A percentile compares a stretch with the other conserved stretches of the same genome.
These are phyloP conservation scores for Phytophthora pini DNA, from an alignment of 352 stramenopile genomes.

Conservation along the genomic window DNA sequence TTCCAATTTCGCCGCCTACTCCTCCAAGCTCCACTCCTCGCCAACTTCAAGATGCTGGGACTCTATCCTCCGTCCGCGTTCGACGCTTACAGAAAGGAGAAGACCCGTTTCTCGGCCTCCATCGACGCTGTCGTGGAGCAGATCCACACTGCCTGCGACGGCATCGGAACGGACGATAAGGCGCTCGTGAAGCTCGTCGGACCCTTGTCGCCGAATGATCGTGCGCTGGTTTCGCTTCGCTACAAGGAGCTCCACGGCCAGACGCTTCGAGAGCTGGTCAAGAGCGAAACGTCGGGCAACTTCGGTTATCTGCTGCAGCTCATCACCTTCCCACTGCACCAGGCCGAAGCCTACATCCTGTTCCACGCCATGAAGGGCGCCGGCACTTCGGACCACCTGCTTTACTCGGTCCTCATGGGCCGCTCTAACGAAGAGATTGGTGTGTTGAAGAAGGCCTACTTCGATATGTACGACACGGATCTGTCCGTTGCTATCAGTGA, in stretches of 20 bases:
- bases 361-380: conserved; percentile 65
- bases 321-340: conserved; percentile 54
- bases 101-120: conserved; percentile 46
- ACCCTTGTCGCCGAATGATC: conserved; percentile 50
- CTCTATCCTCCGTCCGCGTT: conserved; percentile 68
- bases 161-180: conserved; percentile 73
- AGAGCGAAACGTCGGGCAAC: conserved; percentile 69
- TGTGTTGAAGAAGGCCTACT: conserved; percentile 63
- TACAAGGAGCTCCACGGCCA: conserved; percentile 68
- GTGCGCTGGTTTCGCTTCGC: conserved; percentile 52
- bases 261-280: conserved; percentile 58
- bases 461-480: conserved; percentile 61
- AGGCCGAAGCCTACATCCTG: conserved; percentile 69
- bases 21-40: conserved; percentile 9
- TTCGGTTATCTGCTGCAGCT: conserved; percentile 70
- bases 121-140: conserved; percentile 61
- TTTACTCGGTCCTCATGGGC: conserved; percentile 68
- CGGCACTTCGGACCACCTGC: conserved; percentile 62
- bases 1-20: conserved; percentile 40
- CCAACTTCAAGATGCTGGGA: conserved; percentile 53
- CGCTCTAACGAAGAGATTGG: conserved; percentile 59
- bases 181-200: conserved; percentile 62
- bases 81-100: conserved; percentile 74
- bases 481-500: conserved; percentile 51
- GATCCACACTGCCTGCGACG: conserved; percentile 69